These are phyloP conservation scores for Backusella tarrabulga DNA, from an alignment of 192 early-diverging fungal species.

Conservation along the genomic window DNA sequence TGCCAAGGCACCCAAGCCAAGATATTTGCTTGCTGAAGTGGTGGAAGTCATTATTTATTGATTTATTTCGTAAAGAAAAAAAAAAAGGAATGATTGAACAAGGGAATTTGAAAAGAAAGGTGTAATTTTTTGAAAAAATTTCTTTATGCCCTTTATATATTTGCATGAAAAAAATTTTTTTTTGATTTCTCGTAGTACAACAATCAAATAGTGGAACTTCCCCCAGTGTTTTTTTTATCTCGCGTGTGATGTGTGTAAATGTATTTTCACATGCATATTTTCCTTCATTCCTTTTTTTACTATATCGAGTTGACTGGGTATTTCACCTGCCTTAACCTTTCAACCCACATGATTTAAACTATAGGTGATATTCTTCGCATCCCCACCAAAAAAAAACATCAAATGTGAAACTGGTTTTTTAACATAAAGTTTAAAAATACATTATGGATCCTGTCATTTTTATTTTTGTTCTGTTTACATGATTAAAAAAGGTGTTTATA, in stretches of 20 bases:
- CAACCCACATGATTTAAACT: not conserved
- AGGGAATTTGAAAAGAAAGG: not conserved
- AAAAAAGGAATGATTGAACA: not conserved
- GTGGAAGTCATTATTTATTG: not conserved
- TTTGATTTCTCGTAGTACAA: not conserved
- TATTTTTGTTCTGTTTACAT: not conserved
- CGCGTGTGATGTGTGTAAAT: not conserved
- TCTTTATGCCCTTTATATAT: slow-evolving; percentile 11
- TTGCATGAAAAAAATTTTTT: not conserved
- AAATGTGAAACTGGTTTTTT: not conserved
- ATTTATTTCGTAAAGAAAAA: not conserved
- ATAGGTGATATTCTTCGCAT: not conserved
- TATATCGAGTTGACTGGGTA: not conserved
- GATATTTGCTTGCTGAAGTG: not conserved
- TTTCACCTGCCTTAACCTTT: not conserved
- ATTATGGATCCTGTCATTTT: not conserved
- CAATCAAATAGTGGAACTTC: not conserved
- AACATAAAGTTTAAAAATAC: not conserved
- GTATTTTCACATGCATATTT: slow-evolving; percentile 1
- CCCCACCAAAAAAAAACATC: not conserved
- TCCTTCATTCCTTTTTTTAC: slow-evolving; percentile 1
- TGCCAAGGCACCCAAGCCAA: not conserved
- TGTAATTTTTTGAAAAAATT: not conserved
- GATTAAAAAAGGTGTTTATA: not conserved
- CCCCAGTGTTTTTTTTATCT: slow-evolving; percentile 1